Evolutionary conservation across 140 eudicot genomes (phyloP).

Genomic region (Senecio squalidus): DNA sequence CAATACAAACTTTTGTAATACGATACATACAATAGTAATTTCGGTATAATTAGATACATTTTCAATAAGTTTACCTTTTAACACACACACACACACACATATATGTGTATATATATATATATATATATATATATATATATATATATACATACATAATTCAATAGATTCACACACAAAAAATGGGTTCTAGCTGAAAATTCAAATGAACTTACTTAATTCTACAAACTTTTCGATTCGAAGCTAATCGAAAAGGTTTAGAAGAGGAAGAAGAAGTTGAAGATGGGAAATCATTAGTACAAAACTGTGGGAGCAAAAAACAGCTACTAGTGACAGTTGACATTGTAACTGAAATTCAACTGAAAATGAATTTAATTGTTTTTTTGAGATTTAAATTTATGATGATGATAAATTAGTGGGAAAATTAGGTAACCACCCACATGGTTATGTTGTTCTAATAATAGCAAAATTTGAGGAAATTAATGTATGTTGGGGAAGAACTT

Average conservation of each 20-base stretch:
- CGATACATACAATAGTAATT: too few relatives aligned
- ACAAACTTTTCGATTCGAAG: slow-evolving; percentile 6
- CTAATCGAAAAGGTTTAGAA: slow-evolving; percentile 9
- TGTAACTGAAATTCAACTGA: background rate
- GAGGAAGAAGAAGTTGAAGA: slow-evolving; percentile 18
- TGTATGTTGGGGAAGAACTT: background rate
- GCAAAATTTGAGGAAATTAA: background rate
- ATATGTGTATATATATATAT: too few relatives aligned
- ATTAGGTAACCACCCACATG: slow-evolving; percentile 11
- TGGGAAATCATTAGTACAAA: slow-evolving; percentile 11
- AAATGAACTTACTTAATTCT: slow-evolving; percentile 18
- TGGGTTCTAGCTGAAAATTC: background rate
- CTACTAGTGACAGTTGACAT: slow-evolving; percentile 23
- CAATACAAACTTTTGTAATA: too few relatives aligned
- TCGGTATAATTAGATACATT: too few relatives aligned
- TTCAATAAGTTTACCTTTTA: too few relatives aligned
- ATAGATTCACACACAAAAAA: background rate
- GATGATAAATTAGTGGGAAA: slow-evolving; percentile 15
- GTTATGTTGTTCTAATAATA: slow-evolving; percentile 12
- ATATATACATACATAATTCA: background rate
- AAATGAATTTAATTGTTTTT: background rate
- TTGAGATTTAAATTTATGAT: background rate
- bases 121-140: too few relatives aligned
- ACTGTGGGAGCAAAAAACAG: slow-evolving; percentile 30
- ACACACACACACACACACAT: too few relatives aligned